Conservation (phyloP, 2,329 filamentous ascomycete species). For the Fusarium sp. region DNA sequence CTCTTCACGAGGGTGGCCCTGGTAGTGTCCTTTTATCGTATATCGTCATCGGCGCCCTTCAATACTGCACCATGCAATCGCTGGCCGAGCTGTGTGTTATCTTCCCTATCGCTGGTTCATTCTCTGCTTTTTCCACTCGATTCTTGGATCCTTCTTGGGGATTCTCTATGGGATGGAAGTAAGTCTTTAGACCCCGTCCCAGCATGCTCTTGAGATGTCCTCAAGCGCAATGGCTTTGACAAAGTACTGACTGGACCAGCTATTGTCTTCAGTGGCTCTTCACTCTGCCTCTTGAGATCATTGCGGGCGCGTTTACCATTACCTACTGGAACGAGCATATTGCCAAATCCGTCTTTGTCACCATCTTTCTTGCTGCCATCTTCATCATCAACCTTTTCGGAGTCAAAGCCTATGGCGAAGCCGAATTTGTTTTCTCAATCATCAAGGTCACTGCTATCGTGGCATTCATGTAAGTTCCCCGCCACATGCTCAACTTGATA, state of each 20-base stretch:
- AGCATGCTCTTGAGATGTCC: background rate
- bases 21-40: slow-evolving; percentile 84
- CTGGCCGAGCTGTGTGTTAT: slow-evolving; percentile 92
- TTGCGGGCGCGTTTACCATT: slow-evolving; percentile 87
- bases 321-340: slow-evolving; percentile 80
- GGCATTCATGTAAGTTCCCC: slow-evolving; percentile 81
- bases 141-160: slow-evolving; percentile 96
- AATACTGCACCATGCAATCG: slow-evolving; percentile 93
- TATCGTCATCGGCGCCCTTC: slow-evolving; percentile 83
- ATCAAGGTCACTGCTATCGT: slow-evolving; percentile 90
- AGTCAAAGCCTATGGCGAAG: slow-evolving; percentile 91
- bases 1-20: slow-evolving; percentile 81
- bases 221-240: background rate
- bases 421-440: slow-evolving; percentile 88
- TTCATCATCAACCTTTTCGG: slow-evolving; percentile 89
- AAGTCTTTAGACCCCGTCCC: slow-evolving; percentile 52
- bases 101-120: slow-evolving; percentile 92
- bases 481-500: too few relatives aligned
- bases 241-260: slow-evolving; percentile 57
- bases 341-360: slow-evolving; percentile 82
- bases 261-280: slow-evolving; percentile 92
- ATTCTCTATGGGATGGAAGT: slow-evolving; percentile 96
- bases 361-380: slow-evolving; percentile 83
- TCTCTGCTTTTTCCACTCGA: slow-evolving; percentile 92
- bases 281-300: slow-evolving; percentile 86